Evolutionary conservation across 306 rosid genomes (phyloP).

Genomic region (Quercus rubra): DNA sequence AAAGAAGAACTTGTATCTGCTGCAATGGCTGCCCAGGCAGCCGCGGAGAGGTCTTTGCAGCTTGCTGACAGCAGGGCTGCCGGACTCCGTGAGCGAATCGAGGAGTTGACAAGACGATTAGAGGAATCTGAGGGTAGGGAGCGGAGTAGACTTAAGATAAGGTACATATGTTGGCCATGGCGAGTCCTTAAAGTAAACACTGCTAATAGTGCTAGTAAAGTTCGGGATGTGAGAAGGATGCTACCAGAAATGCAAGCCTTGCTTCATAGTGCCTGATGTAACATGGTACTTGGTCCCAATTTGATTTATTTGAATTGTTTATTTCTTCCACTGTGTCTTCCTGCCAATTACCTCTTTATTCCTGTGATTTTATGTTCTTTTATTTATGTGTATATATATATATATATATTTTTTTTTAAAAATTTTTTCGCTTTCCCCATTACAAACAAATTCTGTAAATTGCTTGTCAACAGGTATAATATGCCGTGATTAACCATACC

Average conservation of each 20-base stretch:
- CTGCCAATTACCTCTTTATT: background rate
- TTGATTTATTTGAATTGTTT: background rate
- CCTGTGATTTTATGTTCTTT: too few species aligned
- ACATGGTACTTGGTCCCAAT: background rate
- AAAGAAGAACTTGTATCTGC: conserved; percentile 72
- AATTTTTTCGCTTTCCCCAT: background rate
- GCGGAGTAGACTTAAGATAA: conserved; percentile 36
- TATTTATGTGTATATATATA: too few species aligned
- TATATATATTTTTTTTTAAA: too few species aligned
- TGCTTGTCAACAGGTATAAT: background rate
- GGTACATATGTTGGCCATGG: conserved; percentile 86
- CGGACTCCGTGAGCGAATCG: conserved; percentile 50
- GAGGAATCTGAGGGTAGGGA: conserved; percentile 70
- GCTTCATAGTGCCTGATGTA: conserved; percentile 22
- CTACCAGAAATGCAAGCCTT: conserved; percentile 86
- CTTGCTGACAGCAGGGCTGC: conserved; percentile 64
- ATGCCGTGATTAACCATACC: background rate
- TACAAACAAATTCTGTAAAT: background rate
- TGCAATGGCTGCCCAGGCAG: conserved; percentile 83
- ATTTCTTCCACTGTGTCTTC: background rate
- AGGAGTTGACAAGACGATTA: conserved; percentile 52
- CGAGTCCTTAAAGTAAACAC: conserved; percentile 36
- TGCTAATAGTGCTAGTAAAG: conserved; percentile 26
- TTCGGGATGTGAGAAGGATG: conserved; percentile 39
- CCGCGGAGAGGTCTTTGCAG: conserved; percentile 74